Evolutionary conservation across 768 basidiomycete species (phyloP).

Genomic region (Pisolithus orientalis): DNA sequence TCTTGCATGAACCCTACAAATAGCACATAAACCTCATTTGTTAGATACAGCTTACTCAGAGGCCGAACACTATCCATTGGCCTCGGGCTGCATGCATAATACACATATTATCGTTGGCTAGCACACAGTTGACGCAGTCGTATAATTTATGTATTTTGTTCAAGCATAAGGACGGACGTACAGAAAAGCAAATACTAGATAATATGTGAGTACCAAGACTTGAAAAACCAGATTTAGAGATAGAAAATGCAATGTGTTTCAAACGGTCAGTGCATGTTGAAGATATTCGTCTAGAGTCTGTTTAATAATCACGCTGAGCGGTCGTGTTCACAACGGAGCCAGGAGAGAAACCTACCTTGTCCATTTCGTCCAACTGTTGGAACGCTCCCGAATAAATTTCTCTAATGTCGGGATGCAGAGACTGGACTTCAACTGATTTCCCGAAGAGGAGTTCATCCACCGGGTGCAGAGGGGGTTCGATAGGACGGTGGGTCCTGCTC

Average conservation of each 20-base stretch:
- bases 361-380: conserved; percentile 73
- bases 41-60: too few species aligned
- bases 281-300: conserved; percentile 28
- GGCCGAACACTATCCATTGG: too few species aligned
- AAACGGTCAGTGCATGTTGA: conserved; percentile 13
- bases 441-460: conserved; percentile 75
- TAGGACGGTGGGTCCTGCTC: conserved; percentile 34
- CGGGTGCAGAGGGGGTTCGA: conserved; percentile 43
- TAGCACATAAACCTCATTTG: too few species aligned
- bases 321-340: not conserved
- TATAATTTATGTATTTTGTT: not conserved
- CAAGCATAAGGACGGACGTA: not conserved
- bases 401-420: conserved; percentile 63
- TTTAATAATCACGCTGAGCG: not conserved
- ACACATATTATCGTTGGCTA: too few species aligned
- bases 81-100: too few species aligned
- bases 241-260: not conserved
- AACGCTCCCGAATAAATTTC: conserved; percentile 68
- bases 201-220: not conserved
- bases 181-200: conserved; percentile 1
- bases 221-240: not conserved
- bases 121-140: too few species aligned
- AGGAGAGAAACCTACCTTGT: conserved; percentile 48
- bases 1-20: too few species aligned
- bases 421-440: conserved; percentile 48